These are phyloP conservation scores for Sclerotinia nivalis DNA, from an alignment of 2,329 filamentous ascomycete species.

Conservation along the genomic window DNA sequence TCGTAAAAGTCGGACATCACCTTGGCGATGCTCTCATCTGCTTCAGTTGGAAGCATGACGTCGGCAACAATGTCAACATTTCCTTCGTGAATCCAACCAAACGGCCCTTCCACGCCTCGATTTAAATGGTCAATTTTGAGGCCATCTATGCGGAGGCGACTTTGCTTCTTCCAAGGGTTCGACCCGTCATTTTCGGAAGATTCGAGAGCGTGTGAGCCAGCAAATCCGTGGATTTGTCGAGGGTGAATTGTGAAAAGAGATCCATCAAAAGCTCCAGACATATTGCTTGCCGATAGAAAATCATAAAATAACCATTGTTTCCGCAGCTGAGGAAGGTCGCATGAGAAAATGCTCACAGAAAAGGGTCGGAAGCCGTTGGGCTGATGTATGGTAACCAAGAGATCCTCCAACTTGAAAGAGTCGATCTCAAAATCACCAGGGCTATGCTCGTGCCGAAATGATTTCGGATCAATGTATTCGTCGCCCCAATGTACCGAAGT, in stretches of 20 bases:
- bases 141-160: conserved; percentile 85
- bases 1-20: conserved; percentile 98
- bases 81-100: conserved; percentile 97
- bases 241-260: conserved; percentile 97
- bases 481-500: conserved; percentile 75
- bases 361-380: conserved; percentile 91
- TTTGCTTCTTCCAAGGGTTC: conserved; percentile 92
- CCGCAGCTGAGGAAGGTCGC: conserved; percentile 85
- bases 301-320: conserved; percentile 99
- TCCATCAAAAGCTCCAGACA: conserved; percentile 93
- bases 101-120: conserved; percentile 86
- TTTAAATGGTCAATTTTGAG: conserved; percentile 96
- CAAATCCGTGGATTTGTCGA: conserved; percentile 80
- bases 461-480: conserved; percentile 74
- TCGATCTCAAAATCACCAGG: conserved; percentile 97
- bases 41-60: conserved; percentile 88
- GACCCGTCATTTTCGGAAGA: conserved; percentile 61
- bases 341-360: conserved; percentile 91
- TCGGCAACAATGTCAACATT: conserved; percentile 96
- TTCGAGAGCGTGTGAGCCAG: conserved; percentile 57
- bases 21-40: conserved; percentile 85
- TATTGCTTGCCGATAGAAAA: conserved; percentile 90
- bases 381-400: conserved; percentile 89
- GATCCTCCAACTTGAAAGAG: conserved; percentile 91
- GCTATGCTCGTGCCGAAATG: conserved; percentile 82